These are phyloP conservation scores for Diaporthe capsici DNA, from an alignment of 2,329 filamentous ascomycete species.

Conservation along the genomic window DNA sequence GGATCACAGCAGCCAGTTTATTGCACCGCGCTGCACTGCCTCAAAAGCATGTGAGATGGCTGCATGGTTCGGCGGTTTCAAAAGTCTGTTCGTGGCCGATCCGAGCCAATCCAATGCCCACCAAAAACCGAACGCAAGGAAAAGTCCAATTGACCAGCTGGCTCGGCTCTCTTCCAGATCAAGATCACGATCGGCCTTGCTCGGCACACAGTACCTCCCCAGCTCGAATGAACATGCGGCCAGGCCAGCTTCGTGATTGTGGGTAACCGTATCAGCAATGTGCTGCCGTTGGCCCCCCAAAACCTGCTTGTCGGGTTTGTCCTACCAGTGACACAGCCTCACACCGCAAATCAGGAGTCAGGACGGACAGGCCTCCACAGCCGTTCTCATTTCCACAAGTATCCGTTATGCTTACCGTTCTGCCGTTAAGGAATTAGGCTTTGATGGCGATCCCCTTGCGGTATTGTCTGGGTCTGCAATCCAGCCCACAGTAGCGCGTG, in stretches of 20 bases:
- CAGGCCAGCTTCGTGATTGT: conserved; percentile 23
- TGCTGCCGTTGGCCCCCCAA: not conserved
- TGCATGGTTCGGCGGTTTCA: conserved; percentile 32
- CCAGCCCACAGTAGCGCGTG: conserved; percentile 23
- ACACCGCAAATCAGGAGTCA: conserved; percentile 6
- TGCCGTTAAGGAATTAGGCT: conserved; percentile 35
- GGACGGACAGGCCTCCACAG: not conserved
- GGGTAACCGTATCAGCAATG: conserved; percentile 29
- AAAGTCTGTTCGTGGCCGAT: conserved; percentile 33
- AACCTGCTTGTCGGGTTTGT: conserved; percentile 30
- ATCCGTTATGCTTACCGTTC: conserved; percentile 36
- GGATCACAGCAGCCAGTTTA: not conserved
- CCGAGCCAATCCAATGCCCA: conserved; percentile 7
- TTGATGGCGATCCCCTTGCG: conserved; percentile 7
- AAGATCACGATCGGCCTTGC: conserved; percentile 21
- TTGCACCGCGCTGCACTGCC: conserved; percentile 33
- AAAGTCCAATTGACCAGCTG: conserved; percentile 3
- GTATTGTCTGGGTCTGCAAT: conserved; percentile 26
- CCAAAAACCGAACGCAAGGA: not conserved
- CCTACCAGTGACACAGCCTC: conserved; percentile 5
- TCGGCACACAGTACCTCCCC: not conserved
- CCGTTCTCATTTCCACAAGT: conserved; percentile 14
- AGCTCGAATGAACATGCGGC: not conserved
- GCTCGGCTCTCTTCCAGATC: not conserved
- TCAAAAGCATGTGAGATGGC: conserved; percentile 26